Evolutionary conservation across 495 filamentous ascomycete species (phyloP), one percentile per base, ranked within the genome.

Genomic region (Hypomontagnella monticulosa): DNA sequence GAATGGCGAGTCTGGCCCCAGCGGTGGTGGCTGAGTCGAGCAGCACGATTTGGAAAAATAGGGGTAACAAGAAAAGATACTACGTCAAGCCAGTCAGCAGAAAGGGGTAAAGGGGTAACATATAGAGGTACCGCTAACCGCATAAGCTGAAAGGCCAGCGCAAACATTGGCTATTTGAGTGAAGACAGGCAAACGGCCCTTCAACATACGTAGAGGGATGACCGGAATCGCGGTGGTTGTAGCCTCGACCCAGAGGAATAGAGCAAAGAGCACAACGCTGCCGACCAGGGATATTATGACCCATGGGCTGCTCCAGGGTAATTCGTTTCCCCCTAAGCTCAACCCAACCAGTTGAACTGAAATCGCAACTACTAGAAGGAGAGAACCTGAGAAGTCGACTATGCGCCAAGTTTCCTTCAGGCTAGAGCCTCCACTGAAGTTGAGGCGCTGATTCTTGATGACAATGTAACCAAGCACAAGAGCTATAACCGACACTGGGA

Each of bases 31-130:
- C 82, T 4, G 84, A 86, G 33, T 90, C 87, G 1, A 84, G 76
- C 10, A 88, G 75, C 9, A 89, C 81, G 1, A 87, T 81, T 63
- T 89, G 87, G 70, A 89, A 89, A 52, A 88, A 85, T 11, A 90
- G 73, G 3, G 87, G 87, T 1, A 89, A 81, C 8, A 82, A 85
- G 69, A 90, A 90, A 41, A 90, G 82, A 60, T 86, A 89, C 86
- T 89, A 51, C 10, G 12, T 15, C n/a, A 42, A 34, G 12, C 4
- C 4, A 16, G 33, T 68, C 40, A 23, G 6, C 33, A 38, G 7
- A 6, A 40, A 32, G 30, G 16, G 38, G 57, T 15, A 20, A 18
- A 41, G 8, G 5, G 9, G 27, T 52, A n/a, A n/a, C 15, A 4
- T 4, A 14, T 4, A 5, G 32, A 20, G 7, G 36, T 5, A 80